Evolutionary conservation across 805 yeast genomes (phyloP), one percentile per base, ranked within the genome.

Genomic region (Danielia reshetovae): DNA sequence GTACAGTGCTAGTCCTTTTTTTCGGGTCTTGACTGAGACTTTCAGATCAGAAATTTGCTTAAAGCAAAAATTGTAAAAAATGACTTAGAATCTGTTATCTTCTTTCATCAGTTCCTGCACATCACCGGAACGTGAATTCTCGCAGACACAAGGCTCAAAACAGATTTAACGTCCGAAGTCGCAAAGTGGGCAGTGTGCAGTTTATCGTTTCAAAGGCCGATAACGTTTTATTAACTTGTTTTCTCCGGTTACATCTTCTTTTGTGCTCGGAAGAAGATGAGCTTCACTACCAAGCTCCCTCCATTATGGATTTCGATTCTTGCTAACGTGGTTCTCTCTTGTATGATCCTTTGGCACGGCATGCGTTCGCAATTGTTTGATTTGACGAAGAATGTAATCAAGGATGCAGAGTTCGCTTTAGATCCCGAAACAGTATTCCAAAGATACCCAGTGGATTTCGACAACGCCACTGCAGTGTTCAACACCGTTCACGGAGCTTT

Each of bases 391-490:
- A 24, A 13, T 11, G 14, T 17, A 10, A 24, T 24, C 26, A 7
- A 8, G 11, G 11, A 6, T 6, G 15, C 28, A 12, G 17, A 6
- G 5, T 26, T 14, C 10, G 13, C 28, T 12, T 24, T n/a, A 7
- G 13, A 24, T 24, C 27, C 27, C 7, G 14, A 8, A 9, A n/a
- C 7, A 6, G 11, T 21, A 5, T 28, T 21, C 25, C 9, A 18
- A 16, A 19, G 27, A 12, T 34, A 15, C 21, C 46, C 43, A n/a
- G 55, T 75, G 18, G 72, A 72, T 38, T 46, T 69, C 3, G 55
- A 39, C 4, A 77, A 77, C 42, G 79, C 83, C 18, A 55, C 77
- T 0, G 73, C 79, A 2, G 49, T 79, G 2, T 78, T 79, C 56
- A 76, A 75, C 44, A 65, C 79, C 3, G 65, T 79, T 10, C 59